phyloP scores from a whole-genome alignment of 495 filamentous ascomycete genomes.

The Podospora sp. region DNA sequence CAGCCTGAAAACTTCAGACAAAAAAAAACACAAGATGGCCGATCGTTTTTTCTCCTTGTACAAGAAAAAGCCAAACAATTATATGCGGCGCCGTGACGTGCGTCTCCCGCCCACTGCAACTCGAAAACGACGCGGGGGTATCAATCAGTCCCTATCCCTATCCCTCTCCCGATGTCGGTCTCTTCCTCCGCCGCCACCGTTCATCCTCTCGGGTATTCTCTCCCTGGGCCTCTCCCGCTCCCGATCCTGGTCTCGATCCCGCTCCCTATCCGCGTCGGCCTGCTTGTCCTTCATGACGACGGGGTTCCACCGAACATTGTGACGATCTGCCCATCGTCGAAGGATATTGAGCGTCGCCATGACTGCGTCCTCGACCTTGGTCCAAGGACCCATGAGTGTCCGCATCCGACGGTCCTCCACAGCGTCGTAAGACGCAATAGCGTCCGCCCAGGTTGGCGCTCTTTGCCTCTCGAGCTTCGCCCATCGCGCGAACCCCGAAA shows the following conservation, averaged over 20 bases:
- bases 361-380: conserved; percentile 35
- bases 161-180: conserved; percentile 16
- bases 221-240: conserved; percentile 16
- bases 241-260: not conserved
- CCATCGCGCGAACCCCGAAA: conserved; percentile 21
- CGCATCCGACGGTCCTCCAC: conserved; percentile 32
- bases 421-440: conserved; percentile 14
- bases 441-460: conserved; percentile 34
- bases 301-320: conserved; percentile 36
- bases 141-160: conserved; percentile 21
- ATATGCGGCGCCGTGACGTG: not conserved
- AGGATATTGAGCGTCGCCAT: conserved; percentile 31
- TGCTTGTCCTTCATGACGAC: conserved; percentile 23
- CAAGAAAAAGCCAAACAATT: not conserved
- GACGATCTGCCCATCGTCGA: conserved; percentile 35
- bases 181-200: conserved; percentile 12
- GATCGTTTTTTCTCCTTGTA: not conserved
- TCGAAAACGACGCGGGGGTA: not conserved
- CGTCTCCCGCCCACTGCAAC: not conserved
- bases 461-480: conserved; percentile 22
- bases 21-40: not conserved
- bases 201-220: conserved; percentile 7
- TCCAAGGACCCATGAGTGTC: conserved; percentile 42
- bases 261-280: conserved; percentile 18
- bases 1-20: not conserved